phyloP scores from a whole-genome alignment of 164 flowering plant species.

The Malania oleifera region DNA sequence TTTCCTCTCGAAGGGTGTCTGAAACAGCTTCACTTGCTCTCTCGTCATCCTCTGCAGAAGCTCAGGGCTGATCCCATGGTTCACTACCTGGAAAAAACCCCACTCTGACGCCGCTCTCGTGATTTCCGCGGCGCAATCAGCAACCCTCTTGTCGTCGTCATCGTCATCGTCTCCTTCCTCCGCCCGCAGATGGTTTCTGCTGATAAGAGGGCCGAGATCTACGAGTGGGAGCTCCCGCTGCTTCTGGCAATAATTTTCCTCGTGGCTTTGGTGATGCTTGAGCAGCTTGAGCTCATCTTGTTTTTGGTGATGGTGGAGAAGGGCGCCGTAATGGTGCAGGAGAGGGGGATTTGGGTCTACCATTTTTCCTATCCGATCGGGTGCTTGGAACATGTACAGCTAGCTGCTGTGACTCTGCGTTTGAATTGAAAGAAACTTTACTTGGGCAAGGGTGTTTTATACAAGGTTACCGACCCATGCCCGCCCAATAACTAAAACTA shows the following conservation, averaged over 20 bases:
- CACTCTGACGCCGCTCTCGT: constrained; percentile 57
- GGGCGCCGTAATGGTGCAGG: constrained; percentile 23
- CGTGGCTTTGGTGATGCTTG: neutral
- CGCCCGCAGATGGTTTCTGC: too few species aligned
- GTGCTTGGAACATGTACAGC: too few species aligned
- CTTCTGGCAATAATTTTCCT: constrained; percentile 1
- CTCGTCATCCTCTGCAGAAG: constrained; percentile 51
- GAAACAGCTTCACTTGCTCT: constrained; percentile 62
- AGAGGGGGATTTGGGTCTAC: constrained; percentile 45
- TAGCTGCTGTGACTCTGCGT: too few species aligned
- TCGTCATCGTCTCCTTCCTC: too few species aligned
- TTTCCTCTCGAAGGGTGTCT: constrained; percentile 54
- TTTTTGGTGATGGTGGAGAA: constrained; percentile 13
- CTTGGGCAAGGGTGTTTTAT: too few species aligned
- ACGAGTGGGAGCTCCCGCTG: constrained; percentile 65
- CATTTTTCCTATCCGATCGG: too few species aligned
- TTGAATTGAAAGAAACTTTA: too few species aligned
- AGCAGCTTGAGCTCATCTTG: neutral
- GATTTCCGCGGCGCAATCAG: constrained; percentile 33
- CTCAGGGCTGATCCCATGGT: constrained; percentile 61
- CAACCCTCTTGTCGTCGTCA: constrained; percentile 17
- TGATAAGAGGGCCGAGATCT: constrained; percentile 41
- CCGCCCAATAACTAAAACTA: too few species aligned
- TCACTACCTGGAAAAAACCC: constrained; percentile 87
- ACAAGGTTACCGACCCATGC: too few species aligned